These are phyloP conservation scores for Diutina sp. DNA, from an alignment of 1,139 yeast genomes.

Conservation along the genomic window DNA sequence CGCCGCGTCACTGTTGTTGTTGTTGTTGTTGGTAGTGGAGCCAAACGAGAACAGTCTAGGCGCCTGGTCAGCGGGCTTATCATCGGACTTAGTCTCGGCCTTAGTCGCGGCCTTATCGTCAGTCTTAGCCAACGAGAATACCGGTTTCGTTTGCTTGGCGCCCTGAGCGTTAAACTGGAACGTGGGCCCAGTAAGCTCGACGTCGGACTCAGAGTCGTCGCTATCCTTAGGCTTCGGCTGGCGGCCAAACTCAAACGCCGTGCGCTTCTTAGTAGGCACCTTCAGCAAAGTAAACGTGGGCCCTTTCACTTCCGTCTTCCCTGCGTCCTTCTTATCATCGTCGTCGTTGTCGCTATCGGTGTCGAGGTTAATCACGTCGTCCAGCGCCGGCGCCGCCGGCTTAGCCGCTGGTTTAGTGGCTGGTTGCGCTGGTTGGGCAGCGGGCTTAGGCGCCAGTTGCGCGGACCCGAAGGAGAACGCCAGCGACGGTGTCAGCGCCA, in stretches of 20 bases:
- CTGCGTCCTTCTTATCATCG: conserved; percentile 11
- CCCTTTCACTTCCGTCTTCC: conserved; percentile 40
- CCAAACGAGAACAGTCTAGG: background rate
- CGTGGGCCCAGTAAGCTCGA: conserved; percentile 43
- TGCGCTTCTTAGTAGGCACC: conserved; percentile 41
- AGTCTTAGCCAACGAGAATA: conserved; percentile 7
- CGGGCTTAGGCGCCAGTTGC: background rate
- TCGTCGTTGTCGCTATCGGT: conserved; percentile 23
- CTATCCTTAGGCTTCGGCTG: conserved; percentile 29
- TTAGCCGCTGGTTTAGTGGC: background rate
- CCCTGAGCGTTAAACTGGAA: conserved; percentile 14
- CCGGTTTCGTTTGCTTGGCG: conserved; percentile 6
- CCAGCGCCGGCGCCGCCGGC: background rate
- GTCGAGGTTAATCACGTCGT: conserved; percentile 4
- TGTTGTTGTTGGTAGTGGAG: background rate
- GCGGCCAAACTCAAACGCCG: conserved; percentile 39
- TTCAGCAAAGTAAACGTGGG: conserved; percentile 44
- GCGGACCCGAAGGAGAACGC: background rate
- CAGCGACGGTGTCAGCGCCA: background rate
- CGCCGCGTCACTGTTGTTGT: background rate
- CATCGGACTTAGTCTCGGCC: background rate
- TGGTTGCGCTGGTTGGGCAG: background rate
- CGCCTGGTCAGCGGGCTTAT: background rate
- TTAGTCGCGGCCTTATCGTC: background rate
- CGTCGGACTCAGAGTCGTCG: conserved; percentile 30